Base-by-base conservation (phyloP, 2,329 filamentous ascomycete genomes). In the Penicillium corylophilum region DNA sequence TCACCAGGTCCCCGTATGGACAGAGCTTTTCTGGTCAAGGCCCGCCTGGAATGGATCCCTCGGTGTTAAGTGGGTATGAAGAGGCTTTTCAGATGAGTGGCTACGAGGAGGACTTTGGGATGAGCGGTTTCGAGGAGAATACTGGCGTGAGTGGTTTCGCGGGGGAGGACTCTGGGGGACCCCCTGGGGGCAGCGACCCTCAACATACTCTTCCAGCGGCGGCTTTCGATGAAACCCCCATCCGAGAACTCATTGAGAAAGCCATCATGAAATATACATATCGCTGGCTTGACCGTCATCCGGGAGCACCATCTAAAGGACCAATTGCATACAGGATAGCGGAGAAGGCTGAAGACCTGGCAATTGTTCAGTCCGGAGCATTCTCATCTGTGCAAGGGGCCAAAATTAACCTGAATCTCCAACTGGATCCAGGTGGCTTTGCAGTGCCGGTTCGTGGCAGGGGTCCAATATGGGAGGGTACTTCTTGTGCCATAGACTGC, bases 401-500 rank as follows among this genome's bases (percentile, higher is more conserved):
- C 40, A 58, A 44, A 2, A 43, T 70, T 18, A 50, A 50, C 2
- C 26, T 44, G 8, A 31, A 43, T 1, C 22, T 56, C 56, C n/a
- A 50, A 13, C 35, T 70, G 20, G 57, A 64, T 42, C 47, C 54
- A 6, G 45, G 51, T 8, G 67, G 66, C 9, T 42, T 26, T 20
- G 13, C 42, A 8, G 65, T 60, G 31, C 56, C 61, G 9, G 65
- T 61, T 31, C 61, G 65, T 26, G 69, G 69, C 3, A 64, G 67
- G 4, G 71, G 70, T 1, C 71, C 71, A 6, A 47, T 67, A 9
- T 64, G 62, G 46, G 16, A 26, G 4, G 28, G 43, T 1, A 54
- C 52, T n/a, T 67, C 68, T 9, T 61, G 57, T 47, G 53, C 57
- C 9, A 52, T 71, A 13, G 70, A 74, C 44, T 65, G 62, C 41